Percentiles rank a stretch among this genome's conserved stretches.
phyloP scores from a whole-genome alignment of 345 rosid species.

The Erodium maritimum region DNA sequence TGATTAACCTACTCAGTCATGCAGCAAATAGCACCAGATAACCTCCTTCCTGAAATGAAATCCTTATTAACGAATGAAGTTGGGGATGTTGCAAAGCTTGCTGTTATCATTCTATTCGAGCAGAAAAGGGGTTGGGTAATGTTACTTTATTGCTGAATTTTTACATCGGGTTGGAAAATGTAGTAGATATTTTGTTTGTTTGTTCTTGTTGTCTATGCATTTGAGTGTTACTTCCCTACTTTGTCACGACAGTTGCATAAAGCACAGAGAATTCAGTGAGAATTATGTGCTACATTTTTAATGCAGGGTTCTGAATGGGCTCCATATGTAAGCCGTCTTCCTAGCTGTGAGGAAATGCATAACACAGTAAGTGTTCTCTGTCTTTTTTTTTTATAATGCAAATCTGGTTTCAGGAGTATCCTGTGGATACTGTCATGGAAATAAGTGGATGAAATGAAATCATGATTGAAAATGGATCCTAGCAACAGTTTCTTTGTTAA shows the following conservation, averaged over 20 bases:
- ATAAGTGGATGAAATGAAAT: not conserved
- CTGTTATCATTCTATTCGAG: slow-evolving; percentile 41
- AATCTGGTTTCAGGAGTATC: not conserved
- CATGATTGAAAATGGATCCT: not conserved
- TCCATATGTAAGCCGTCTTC: slow-evolving; percentile 63
- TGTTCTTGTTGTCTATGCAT: not conserved
- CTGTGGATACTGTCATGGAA: not conserved
- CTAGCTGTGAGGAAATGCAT: slow-evolving; percentile 45
- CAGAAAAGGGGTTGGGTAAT: slow-evolving; percentile 40
- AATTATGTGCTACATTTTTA: slow-evolving; percentile 1
- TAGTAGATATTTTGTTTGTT: not conserved
- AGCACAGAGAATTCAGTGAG: slow-evolving; percentile 1
- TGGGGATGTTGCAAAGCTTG: slow-evolving; percentile 52
- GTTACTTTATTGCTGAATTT: not conserved
- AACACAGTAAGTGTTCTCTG: slow-evolving; percentile 37
- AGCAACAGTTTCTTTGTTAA: not conserved
- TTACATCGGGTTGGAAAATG: not conserved
- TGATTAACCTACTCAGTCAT: slow-evolving; percentile 14
- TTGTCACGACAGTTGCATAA: not conserved
- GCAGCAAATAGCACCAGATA: slow-evolving; percentile 62
- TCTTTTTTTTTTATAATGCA: slow-evolving; percentile 3
- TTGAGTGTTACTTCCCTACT: not conserved
- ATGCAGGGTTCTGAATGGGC: slow-evolving; percentile 61
- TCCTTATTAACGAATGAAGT: slow-evolving; percentile 28
- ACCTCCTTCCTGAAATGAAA: slow-evolving; percentile 38